Evolutionary conservation across 192 early-diverging fungal genomes (phyloP), one percentile per base, ranked within the genome.

Genomic region (Coemansia sp.): DNA sequence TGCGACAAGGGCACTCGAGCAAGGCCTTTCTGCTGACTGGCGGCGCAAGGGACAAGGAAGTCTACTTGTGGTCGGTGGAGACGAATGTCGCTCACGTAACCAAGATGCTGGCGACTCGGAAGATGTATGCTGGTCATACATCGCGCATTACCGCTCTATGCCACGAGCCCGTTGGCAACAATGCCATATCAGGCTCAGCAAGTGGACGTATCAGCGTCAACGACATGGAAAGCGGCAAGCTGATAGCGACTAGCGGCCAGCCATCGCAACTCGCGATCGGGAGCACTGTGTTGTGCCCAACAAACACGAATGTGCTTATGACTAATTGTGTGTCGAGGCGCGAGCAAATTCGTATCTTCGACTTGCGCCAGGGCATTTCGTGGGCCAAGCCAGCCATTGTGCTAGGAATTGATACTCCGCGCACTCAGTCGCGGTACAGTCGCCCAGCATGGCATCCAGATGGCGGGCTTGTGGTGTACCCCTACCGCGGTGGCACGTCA

Each of bases 361-460:
- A 77, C 35, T 20, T 77, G 19, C 60, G 76, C 8, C 54, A 60
- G n/a, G 14, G 47, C 20, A 24, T 54, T 36, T 41, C 59, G 12
- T 40, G 51, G 5, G 9, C 29, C 10, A 36, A 27, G 9, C 70
- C 76, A 4, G 76, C 54, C 12, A 42, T 77, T 38, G 36, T 17
- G 6, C 58, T 77, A 15, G 76, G 76, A 1, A 56, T 54, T 8
- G 20, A 51, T 5, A 25, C 39, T 0, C 56, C 43, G 24, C 56
- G 70, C 46, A 64, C 61, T 17, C 65, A 72, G 56, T 77, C 76
- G 22, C 42, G 66, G 25, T 77, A 72, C 43, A 60, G 59, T 6
- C 65, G 76, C 14, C 65, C 76, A 27, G 65, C 76, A 29, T 77
- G 76, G 76, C 76, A 77, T 25, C 76, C 76, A 3, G 51, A 53